A percentile compares a stretch with the other conserved stretches of the same genome.
These are phyloP conservation scores for Plenodomus tracheiphilus DNA, from an alignment of 2,329 filamentous ascomycete genomes.

Conservation along the genomic window DNA sequence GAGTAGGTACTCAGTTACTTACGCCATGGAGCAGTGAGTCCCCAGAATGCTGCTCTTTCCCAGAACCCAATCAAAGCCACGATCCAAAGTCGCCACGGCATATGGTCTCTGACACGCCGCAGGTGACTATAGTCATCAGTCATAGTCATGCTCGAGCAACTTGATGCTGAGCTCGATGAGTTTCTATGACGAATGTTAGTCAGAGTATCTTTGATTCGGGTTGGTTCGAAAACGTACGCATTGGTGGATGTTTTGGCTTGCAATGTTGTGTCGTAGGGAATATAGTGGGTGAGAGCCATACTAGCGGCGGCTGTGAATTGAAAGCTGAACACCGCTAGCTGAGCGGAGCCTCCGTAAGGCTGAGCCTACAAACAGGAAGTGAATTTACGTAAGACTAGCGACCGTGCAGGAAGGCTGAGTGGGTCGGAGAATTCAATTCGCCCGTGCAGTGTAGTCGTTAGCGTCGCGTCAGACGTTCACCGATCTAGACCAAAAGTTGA, in stretches of 20 bases:
- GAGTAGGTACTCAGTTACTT: background rate
- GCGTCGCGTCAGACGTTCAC: background rate
- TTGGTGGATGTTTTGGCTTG: background rate
- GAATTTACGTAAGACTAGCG: background rate
- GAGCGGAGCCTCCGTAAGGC: background rate
- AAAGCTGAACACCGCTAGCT: background rate
- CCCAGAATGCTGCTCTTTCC: slow-evolving; percentile 36
- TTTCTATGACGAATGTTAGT: slow-evolving; percentile 1
- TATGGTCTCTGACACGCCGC: slow-evolving; percentile 23
- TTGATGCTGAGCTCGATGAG: slow-evolving; percentile 4
- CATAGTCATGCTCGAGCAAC: slow-evolving; percentile 5
- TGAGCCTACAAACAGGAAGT: background rate
- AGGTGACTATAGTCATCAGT: slow-evolving; percentile 7
- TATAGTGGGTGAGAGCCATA: background rate
- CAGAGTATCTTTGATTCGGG: background rate
- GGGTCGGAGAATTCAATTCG: background rate
- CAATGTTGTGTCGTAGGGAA: background rate
- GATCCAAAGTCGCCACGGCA: slow-evolving; percentile 29
- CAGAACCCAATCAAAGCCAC: slow-evolving; percentile 31
- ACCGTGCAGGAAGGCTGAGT: background rate
- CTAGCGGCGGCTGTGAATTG: background rate
- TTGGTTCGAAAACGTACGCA: background rate
- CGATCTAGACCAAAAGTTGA: background rate
- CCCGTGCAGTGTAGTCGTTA: background rate
- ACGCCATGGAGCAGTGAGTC: slow-evolving; percentile 7